These are phyloP conservation scores for Calvatia gigantea DNA, from an alignment of 768 basidiomycete species.

Conservation along the genomic window DNA sequence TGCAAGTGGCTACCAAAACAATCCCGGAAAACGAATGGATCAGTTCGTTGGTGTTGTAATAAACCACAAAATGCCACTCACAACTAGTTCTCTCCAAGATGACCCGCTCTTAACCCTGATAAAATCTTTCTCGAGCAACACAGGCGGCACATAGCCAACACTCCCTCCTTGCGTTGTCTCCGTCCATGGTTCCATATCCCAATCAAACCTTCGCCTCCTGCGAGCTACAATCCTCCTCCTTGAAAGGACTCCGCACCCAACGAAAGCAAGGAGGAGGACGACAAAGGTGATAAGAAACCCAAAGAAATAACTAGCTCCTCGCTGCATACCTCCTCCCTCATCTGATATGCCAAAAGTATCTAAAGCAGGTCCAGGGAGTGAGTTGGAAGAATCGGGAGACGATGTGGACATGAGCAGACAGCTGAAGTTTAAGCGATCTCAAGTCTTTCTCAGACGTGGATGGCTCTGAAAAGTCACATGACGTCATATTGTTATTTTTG, in stretches of 20 bases:
- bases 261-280: slow-evolving; percentile 45
- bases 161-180: slow-evolving; percentile 1
- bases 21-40: not conserved
- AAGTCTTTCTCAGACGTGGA: not conserved
- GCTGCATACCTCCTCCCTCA: slow-evolving; percentile 14
- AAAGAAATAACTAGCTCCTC: slow-evolving; percentile 45
- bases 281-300: slow-evolving; percentile 51
- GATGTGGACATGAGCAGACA: slow-evolving; percentile 11
- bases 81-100: slow-evolving; percentile 10
- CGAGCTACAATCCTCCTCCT: slow-evolving; percentile 34
- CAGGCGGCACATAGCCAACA: slow-evolving; percentile 4
- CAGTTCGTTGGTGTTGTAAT: not conserved
- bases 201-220: slow-evolving; percentile 19
- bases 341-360: not conserved
- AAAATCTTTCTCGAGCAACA: slow-evolving; percentile 1
- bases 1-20: slow-evolving; percentile 4
- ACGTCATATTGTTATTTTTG: slow-evolving; percentile 6
- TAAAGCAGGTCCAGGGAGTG: not conserved
- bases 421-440: too few relatives aligned
- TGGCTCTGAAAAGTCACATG: slow-evolving; percentile 12
- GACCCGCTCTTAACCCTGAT: not conserved
- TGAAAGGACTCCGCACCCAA: slow-evolving; percentile 47
- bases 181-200: slow-evolving; percentile 16
- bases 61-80: not conserved
- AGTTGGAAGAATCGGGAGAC: slow-evolving; percentile 6